Evolutionary conservation across 2,329 filamentous ascomycete genomes (phyloP), one percentile per base, ranked within the genome.

Genomic region (Apiospora sp.): DNA sequence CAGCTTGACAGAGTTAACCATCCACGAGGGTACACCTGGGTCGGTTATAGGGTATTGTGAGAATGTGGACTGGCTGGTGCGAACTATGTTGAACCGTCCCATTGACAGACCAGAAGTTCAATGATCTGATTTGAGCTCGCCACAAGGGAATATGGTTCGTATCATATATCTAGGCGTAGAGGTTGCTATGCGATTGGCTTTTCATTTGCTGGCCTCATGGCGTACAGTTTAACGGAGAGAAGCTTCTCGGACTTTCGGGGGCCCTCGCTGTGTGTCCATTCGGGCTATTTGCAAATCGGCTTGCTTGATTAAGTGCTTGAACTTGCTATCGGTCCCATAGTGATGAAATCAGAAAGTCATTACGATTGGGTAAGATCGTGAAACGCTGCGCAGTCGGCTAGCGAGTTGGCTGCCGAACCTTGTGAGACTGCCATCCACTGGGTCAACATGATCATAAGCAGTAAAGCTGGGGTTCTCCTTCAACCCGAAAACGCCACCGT

Each of bases 191-290:
- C 22, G 4, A n/a, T 24, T 51, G 10, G 4, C 7, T 51, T n/a
- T 24, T 24, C 7, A n/a, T 1, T 13, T 24, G 3, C 75, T 3
- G 91, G 90, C 76, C 89, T 90, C 77, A 97, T 82, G 1, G 94
- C 95, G 83, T 95, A 98, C 81, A 92, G 92, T 77, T 90, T 89
- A 24, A 98, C 92, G 0, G 94, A 93, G 76, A 92, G 91, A 44
- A 97, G 80, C 61, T 87, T 70, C 24, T 43, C 30, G 6, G 22
- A 46, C 87, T 64, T 77, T 78, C 1, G 82, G 80, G 43, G 87
- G 81, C 12, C 80, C 82, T 71, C 88, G 90, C 83, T 97, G 93
- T 69, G 93, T 76, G 80, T 96, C 93, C 0, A 89, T 91, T 79
- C 85, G 89, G 48, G 94, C 82, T n/a, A 98, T 79, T 71, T 85